Conservation (phyloP, 345 rosid species). For the Theobroma cacao region DNA sequence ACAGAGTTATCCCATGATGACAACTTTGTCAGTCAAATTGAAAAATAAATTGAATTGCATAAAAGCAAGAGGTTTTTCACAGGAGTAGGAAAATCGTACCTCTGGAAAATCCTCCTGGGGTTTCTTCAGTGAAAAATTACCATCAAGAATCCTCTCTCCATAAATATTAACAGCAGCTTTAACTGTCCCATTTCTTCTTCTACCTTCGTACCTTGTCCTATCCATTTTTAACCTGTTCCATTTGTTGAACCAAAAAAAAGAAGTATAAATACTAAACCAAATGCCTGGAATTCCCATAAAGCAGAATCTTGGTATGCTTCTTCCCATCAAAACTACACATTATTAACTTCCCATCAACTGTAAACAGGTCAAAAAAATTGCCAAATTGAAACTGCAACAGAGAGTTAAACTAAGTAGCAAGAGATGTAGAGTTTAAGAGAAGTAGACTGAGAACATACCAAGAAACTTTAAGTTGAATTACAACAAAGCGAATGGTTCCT, state of each 20-base stretch:
- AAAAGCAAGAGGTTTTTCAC: not conserved
- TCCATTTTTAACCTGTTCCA: slow-evolving; percentile 38
- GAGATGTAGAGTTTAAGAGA: not conserved
- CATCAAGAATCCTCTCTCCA: slow-evolving; percentile 48
- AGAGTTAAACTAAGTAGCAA: not conserved
- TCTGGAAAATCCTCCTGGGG: slow-evolving; percentile 41
- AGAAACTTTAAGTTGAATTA: not conserved
- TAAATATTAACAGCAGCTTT: slow-evolving; percentile 49
- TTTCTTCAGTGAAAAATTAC: slow-evolving; percentile 27
- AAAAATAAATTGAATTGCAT: not conserved
- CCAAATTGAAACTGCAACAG: not conserved
- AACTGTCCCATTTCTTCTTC: slow-evolving; percentile 58
- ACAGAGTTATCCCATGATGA: not conserved
- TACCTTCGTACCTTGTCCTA: slow-evolving; percentile 29
- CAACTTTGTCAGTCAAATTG: not conserved
- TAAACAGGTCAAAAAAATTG: not conserved
- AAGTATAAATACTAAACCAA: not conserved
- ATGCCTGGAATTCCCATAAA: not conserved
- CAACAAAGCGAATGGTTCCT: not conserved
- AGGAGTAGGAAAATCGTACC: slow-evolving; percentile 30
- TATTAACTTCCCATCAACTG: not conserved
- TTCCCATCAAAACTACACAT: not conserved
- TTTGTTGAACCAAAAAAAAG: not conserved
- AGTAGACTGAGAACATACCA: slow-evolving; percentile 12
- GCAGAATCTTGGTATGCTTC: not conserved